These are phyloP conservation scores for Sporisorium reilianum DNA, from an alignment of 1,284 basidiomycete species.

Conservation along the genomic window DNA sequence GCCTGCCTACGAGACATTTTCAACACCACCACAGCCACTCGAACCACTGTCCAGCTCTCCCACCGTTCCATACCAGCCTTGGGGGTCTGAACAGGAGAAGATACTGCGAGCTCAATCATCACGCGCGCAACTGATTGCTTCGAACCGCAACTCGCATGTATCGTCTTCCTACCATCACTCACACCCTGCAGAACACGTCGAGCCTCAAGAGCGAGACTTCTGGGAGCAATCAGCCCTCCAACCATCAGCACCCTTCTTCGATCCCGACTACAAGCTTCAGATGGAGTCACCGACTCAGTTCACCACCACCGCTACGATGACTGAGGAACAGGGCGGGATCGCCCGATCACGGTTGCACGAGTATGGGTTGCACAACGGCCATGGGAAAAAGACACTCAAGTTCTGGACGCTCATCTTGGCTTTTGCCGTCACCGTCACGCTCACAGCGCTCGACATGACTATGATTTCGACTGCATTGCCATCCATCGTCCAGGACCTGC, in stretches of 20 bases:
- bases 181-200: not conserved
- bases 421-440: slow-evolving; percentile 34
- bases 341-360: slow-evolving; percentile 14
- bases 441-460: slow-evolving; percentile 50
- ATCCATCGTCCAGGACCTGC: slow-evolving; percentile 51
- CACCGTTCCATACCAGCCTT: slow-evolving; percentile 20
- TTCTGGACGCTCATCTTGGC: slow-evolving; percentile 49
- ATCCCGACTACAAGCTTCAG: slow-evolving; percentile 6
- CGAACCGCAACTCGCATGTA: slow-evolving; percentile 3
- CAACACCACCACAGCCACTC: slow-evolving; percentile 21
- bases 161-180: slow-evolving; percentile 4
- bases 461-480: slow-evolving; percentile 59
- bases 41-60: slow-evolving; percentile 32
- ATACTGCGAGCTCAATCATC: slow-evolving; percentile 15
- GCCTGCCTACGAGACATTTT: slow-evolving; percentile 20
- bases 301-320: not conserved
- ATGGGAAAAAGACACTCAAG: slow-evolving; percentile 44
- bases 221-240: slow-evolving; percentile 26
- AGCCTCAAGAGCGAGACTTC: slow-evolving; percentile 17
- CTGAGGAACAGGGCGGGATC: slow-evolving; percentile 5
- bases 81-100: slow-evolving; percentile 12
- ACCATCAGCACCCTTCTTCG: slow-evolving; percentile 13
- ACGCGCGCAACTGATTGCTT: slow-evolving; percentile 8
- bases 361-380: slow-evolving; percentile 30
- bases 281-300: slow-evolving; percentile 8